A percentile compares a stretch with the other conserved stretches of the same genome.
These are phyloP conservation scores for Alternaria hordeiaustralica DNA, from an alignment of 2,329 filamentous ascomycete species.

Conservation along the genomic window DNA sequence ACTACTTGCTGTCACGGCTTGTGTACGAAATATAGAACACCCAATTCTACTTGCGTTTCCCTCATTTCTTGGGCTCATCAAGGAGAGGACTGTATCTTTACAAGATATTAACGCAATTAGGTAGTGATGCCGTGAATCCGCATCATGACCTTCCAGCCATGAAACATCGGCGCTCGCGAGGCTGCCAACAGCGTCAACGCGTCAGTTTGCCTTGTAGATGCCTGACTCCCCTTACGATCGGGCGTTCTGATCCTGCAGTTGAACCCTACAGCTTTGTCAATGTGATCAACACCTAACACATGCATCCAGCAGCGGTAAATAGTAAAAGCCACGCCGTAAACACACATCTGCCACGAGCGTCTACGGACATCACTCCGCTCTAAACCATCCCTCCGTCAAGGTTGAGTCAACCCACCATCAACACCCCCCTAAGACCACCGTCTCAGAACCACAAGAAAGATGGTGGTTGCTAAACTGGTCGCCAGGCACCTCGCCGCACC, in stretches of 20 bases:
- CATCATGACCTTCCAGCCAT: not conserved
- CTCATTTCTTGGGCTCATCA: not conserved
- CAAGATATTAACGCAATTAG: not conserved
- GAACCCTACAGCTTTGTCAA: not conserved
- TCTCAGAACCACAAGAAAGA: constrained; percentile 1
- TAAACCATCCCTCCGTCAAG: not conserved
- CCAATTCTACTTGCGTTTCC: not conserved
- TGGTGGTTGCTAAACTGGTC: not conserved
- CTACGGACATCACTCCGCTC: not conserved
- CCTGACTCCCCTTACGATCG: not conserved
- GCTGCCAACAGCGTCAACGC: constrained; percentile 8
- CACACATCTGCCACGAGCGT: constrained; percentile 13
- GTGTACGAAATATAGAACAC: not conserved
- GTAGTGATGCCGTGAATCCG: not conserved
- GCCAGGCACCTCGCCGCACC: constrained; percentile 5
- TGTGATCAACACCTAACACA: not conserved
- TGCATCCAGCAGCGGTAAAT: not conserved
- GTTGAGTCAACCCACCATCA: not conserved
- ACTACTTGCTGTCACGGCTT: not conserved
- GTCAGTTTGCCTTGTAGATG: not conserved
- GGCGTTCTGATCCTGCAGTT: not conserved
- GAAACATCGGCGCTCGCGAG: not conserved
- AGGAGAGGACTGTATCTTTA: not conserved
- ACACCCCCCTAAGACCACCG: not conserved
- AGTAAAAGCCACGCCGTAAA: not conserved